A percentile compares a stretch with the other conserved stretches of the same genome.
These are phyloP conservation scores for Annulohypoxylon stygium DNA, from an alignment of 495 filamentous ascomycete genomes.

Conservation along the genomic window DNA sequence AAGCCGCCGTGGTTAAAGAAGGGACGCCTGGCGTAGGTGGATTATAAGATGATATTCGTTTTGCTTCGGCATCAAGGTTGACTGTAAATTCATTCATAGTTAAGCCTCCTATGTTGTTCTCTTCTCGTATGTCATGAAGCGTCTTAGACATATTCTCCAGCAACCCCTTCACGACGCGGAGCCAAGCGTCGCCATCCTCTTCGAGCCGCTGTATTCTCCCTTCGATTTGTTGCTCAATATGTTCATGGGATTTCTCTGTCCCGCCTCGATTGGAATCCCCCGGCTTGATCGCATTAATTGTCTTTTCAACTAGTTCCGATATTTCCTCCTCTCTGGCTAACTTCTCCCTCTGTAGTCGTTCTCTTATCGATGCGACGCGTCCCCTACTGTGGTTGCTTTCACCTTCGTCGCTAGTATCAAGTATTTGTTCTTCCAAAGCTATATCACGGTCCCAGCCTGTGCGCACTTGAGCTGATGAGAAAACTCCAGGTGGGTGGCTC, in stretches of 20 bases:
- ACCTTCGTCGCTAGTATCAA: not conserved
- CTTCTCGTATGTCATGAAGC: slow-evolving; percentile 40
- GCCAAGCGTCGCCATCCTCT: slow-evolving; percentile 42
- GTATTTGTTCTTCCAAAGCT: not conserved
- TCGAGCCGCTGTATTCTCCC: slow-evolving; percentile 42
- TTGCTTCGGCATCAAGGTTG: slow-evolving; percentile 6
- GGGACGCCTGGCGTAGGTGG: not conserved
- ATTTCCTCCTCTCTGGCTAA: slow-evolving; percentile 46
- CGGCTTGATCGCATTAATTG: slow-evolving; percentile 19
- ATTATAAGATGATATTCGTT: not conserved
- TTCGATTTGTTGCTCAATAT: slow-evolving; percentile 35
- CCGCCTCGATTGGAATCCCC: not conserved
- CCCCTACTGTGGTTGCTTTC: not conserved
- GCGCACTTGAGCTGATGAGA: not conserved
- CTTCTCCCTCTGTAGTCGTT: slow-evolving; percentile 44
- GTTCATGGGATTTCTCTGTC: not conserved
- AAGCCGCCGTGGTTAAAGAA: too few species aligned
- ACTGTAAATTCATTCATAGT: slow-evolving; percentile 17
- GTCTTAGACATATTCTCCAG: slow-evolving; percentile 45
- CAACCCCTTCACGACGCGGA: slow-evolving; percentile 36
- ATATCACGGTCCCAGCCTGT: not conserved
- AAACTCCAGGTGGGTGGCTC: slow-evolving; percentile 20
- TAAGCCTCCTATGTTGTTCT: slow-evolving; percentile 27
- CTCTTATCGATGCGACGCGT: slow-evolving; percentile 21
- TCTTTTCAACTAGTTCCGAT: slow-evolving; percentile 39